Base-by-base conservation (phyloP, 2,329 filamentous ascomycete species). In the Aureobasidium lini region DNA sequence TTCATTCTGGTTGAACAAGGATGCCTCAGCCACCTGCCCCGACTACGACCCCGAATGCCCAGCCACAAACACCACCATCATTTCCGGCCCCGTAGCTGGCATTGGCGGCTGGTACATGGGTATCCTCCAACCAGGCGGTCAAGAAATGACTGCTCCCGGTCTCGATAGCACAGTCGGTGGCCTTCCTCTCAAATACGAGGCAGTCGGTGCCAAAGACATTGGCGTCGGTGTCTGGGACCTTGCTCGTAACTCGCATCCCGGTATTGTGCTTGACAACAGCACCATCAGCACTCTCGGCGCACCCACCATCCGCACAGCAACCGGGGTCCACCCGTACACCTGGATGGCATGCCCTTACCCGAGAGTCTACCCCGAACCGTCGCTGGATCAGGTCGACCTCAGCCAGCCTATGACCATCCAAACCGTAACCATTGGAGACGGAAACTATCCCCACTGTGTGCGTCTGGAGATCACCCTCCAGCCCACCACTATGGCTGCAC, bases 1-100 rank as follows among this genome's bases (percentile, higher is more conserved):
- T 13, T 28, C n/a, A 37, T 59, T 59, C 39, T 59, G 47, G 47
- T 11, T 59, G 39, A 37, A 44, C 31, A 36, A 53, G 13, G 44
- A 42, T 9, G 47, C 47, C 7, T 37, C 57, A 6, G 57, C 57
- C 36, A 39, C 40, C 37, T 59, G 57, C 39, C 37, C 57, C 13
- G 39, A 48, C 18, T 59, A 40, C 44, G 57, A 52, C 23, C 46
- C 57, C 15, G 28, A 53, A 6, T 59, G 57, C 40, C 57, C 57
- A 1, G 47, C 57, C n/a, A 10, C 40, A 13, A 46, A 59, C 47
- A 53, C 39, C 13, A 59, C 57, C 15, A 52, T 52, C 9, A 18
- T 59, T 3, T 52, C 57, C 1, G 57, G 57, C 10, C 57, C 57
- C 4, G 53, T 57, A 13, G 31, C 37, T 13, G 53, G 53, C 13